Evolutionary conservation across 495 filamentous ascomycete species (phyloP).

Genomic region (Penicillium dipodomyicola): DNA sequence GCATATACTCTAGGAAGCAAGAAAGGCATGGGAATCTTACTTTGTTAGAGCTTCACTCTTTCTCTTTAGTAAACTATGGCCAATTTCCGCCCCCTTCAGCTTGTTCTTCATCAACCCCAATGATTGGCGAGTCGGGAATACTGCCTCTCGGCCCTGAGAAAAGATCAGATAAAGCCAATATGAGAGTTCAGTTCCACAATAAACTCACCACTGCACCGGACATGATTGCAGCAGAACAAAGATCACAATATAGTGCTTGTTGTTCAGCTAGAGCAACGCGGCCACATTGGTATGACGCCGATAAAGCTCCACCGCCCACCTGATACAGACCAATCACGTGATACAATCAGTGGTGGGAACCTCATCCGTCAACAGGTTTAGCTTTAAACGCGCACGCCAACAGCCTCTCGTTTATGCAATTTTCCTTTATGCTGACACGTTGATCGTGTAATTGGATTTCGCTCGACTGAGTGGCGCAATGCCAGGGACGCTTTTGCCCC

Average conservation of each 20-base stretch:
- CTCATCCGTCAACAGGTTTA: conserved; percentile 27
- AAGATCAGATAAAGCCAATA: conserved; percentile 8
- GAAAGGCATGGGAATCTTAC: conserved; percentile 39
- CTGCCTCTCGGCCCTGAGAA: conserved; percentile 64
- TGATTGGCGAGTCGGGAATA: conserved; percentile 98
- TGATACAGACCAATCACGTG: conserved; percentile 34
- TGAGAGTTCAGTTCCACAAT: background rate
- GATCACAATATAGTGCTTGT: conserved; percentile 13
- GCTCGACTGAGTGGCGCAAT: conserved; percentile 51
- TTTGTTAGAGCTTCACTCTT: conserved; percentile 94
- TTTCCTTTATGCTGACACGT: conserved; percentile 27
- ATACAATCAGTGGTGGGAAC: conserved; percentile 19
- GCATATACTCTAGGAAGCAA: background rate
- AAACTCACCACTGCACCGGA: conserved; percentile 56
- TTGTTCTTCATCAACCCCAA: conserved; percentile 97
- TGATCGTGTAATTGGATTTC: conserved; percentile 41
- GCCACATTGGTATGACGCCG: conserved; percentile 37
- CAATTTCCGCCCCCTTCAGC: conserved; percentile 92
- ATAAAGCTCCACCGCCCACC: conserved; percentile 33
- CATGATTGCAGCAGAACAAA: conserved; percentile 39
- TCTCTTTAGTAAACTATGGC: conserved; percentile 82
- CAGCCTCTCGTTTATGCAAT: conserved; percentile 30
- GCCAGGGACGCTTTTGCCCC: conserved; percentile 61
- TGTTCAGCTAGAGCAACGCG: conserved; percentile 19
- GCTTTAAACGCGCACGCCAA: conserved; percentile 29